Percentiles rank a stretch among this genome's conserved stretches.
phyloP scores from a whole-genome alignment of 495 filamentous ascomycete genomes.

The Penicillium chermesinum region DNA sequence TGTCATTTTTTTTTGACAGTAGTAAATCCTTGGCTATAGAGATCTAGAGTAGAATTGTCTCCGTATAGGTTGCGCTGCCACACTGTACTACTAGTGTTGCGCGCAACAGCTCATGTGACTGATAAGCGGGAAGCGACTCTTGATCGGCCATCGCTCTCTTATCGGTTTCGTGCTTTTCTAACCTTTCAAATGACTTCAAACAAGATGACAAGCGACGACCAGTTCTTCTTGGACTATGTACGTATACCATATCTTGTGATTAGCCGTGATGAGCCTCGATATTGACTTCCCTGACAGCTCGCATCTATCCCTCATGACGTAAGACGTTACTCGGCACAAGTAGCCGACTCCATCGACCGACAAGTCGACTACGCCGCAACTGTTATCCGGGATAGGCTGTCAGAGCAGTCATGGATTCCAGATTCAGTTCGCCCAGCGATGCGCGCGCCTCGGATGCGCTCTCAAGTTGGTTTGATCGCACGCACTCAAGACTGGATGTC shows the following conservation, averaged over 20 bases:
- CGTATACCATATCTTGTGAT: slow-evolving; percentile 8
- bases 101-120: slow-evolving; percentile 24
- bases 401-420: slow-evolving; percentile 64
- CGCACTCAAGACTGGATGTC: slow-evolving; percentile 57
- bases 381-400: slow-evolving; percentile 56
- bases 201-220: slow-evolving; percentile 49
- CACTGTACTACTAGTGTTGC: too few species aligned
- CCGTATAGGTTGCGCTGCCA: not conserved
- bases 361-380: slow-evolving; percentile 66
- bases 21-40: not conserved
- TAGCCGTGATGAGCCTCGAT: not conserved
- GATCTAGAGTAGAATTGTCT: not conserved
- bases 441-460: slow-evolving; percentile 40
- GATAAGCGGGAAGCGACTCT: slow-evolving; percentile 6
- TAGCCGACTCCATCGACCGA: slow-evolving; percentile 72
- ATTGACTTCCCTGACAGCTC: slow-evolving; percentile 45
- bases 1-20: too few species aligned
- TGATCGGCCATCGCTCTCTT: slow-evolving; percentile 17
- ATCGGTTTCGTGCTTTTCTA: slow-evolving; percentile 12
- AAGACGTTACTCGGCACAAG: slow-evolving; percentile 55
- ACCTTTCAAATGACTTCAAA: slow-evolving; percentile 7
- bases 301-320: slow-evolving; percentile 68
- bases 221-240: slow-evolving; percentile 49
- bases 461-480: slow-evolving; percentile 36
- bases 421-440: slow-evolving; percentile 56